Evolutionary conservation across 192 early-diverging fungal genomes (phyloP).

Genomic region (Coemansia sp.): DNA sequence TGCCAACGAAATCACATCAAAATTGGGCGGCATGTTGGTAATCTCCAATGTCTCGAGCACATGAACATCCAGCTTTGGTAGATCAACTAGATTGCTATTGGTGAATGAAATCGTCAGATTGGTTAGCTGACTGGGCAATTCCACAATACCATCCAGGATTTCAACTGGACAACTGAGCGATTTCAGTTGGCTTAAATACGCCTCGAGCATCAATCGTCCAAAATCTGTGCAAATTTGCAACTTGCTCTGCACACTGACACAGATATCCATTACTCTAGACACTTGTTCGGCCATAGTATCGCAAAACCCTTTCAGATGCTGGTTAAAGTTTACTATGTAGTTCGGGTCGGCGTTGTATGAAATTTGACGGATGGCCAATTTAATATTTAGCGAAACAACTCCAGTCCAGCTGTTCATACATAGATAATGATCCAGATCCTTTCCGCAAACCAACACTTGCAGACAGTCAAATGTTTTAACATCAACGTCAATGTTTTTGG

Average conservation of each 20-base stretch:
- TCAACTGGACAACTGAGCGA: too few species aligned
- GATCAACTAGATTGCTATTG: too few species aligned
- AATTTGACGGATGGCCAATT: background rate
- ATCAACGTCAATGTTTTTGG: background rate
- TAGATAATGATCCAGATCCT: background rate
- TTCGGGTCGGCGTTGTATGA: background rate
- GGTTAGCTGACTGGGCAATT: too few species aligned
- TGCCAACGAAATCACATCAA: too few species aligned
- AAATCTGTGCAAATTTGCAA: background rate
- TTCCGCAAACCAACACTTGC: background rate
- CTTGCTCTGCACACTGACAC: background rate
- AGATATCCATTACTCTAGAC: background rate
- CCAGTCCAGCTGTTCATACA: background rate
- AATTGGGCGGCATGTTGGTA: too few species aligned
- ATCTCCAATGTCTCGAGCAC: too few species aligned
- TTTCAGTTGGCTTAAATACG: background rate
- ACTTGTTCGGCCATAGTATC: background rate
- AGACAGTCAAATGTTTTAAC: background rate
- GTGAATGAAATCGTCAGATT: too few species aligned
- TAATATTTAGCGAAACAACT: background rate
- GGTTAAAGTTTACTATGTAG: background rate
- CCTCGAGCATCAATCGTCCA: background rate
- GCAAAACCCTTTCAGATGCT: background rate
- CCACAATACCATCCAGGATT: too few species aligned
- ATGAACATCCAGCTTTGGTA: too few species aligned